These are phyloP conservation scores for Zygosaccharomyces pseudorouxii DNA, from an alignment of 805 yeast species.

Conservation along the genomic window DNA sequence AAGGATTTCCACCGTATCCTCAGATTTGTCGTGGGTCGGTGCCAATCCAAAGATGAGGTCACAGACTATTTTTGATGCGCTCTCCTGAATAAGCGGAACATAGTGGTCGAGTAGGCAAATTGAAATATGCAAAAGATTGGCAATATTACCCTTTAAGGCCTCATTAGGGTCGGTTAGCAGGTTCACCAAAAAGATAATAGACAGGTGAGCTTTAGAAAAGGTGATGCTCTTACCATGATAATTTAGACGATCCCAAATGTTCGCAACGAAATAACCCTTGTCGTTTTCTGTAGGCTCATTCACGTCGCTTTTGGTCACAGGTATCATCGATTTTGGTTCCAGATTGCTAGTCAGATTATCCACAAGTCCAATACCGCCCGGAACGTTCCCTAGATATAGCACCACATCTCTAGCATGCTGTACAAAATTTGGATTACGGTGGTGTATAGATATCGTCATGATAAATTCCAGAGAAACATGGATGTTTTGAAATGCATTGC, in stretches of 20 bases:
- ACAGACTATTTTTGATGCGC: constrained; percentile 70
- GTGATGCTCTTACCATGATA: constrained; percentile 62
- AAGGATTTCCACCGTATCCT: constrained; percentile 52
- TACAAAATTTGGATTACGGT: constrained; percentile 69
- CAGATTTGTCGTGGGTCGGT: constrained; percentile 48
- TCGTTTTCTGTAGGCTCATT: constrained; percentile 34
- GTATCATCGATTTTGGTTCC: constrained; percentile 88
- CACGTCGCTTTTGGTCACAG: constrained; percentile 45
- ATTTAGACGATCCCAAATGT: constrained; percentile 54
- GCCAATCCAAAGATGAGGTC: constrained; percentile 64
- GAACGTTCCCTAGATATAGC: constrained; percentile 54
- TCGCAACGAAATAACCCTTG: constrained; percentile 70
- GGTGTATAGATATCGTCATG: constrained; percentile 59
- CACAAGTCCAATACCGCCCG: constrained; percentile 51
- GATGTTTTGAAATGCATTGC: constrained; percentile 62
- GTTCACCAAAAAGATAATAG: constrained; percentile 81
- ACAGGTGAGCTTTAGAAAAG: constrained; percentile 82
- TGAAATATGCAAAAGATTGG: constrained; percentile 72
- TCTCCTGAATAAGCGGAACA: constrained; percentile 73
- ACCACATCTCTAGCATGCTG: constrained; percentile 77
- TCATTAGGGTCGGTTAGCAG: constrained; percentile 65
- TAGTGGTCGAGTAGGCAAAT: constrained; percentile 86
- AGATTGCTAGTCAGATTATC: constrained; percentile 65
- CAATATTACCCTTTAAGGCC: constrained; percentile 52
- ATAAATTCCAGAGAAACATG: constrained; percentile 68